Conservation (phyloP, 345 rosid species). For the Eucalyptus albens region DNA sequence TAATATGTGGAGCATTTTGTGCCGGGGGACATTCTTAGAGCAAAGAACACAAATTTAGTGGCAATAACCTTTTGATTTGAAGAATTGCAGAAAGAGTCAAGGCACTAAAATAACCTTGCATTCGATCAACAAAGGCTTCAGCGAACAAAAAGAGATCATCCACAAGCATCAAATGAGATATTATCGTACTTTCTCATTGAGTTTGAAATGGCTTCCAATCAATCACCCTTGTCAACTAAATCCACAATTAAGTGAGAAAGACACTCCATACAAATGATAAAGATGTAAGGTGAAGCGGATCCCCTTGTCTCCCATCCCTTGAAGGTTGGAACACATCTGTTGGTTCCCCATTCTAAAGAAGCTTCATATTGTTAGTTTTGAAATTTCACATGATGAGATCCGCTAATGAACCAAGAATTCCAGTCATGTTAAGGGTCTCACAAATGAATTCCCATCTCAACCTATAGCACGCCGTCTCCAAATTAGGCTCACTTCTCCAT, state of each 20-base stretch:
- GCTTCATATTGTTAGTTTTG: neutral
- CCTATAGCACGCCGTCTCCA: neutral
- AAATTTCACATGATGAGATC: neutral
- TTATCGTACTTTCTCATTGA: neutral
- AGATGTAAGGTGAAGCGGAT: neutral
- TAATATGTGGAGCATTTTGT: neutral
- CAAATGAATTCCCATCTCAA: neutral
- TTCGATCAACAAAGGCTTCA: neutral
- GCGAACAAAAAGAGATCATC: neutral
- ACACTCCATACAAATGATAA: neutral
- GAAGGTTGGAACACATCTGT: neutral
- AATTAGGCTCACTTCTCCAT: neutral
- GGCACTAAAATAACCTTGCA: neutral
- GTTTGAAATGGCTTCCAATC: fast-evolving
- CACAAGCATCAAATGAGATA: neutral
- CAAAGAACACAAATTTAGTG: neutral
- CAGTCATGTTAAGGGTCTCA: neutral
- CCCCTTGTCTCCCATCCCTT: neutral
- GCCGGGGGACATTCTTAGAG: neutral
- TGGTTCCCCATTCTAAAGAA: neutral
- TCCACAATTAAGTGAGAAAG: neutral
- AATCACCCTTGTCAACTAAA: neutral
- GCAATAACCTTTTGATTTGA: neutral
- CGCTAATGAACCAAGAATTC: neutral
- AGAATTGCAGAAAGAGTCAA: neutral